Conservation (phyloP, 768 basidiomycete genomes). For the Phaeotremella fagi region DNA sequence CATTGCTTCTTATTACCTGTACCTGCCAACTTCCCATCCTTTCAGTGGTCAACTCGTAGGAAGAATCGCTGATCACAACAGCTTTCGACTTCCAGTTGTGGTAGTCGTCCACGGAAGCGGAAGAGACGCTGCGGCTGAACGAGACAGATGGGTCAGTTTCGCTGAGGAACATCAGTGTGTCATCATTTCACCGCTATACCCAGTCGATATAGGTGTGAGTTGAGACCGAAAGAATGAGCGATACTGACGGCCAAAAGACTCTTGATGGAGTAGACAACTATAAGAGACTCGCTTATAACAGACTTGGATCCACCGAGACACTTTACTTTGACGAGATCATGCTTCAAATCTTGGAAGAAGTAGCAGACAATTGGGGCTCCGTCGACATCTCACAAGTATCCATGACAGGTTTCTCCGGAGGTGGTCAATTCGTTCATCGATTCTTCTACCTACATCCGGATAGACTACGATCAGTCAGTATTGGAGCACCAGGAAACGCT, state of each 20-base stretch:
- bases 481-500: slow-evolving; percentile 6
- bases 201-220: slow-evolving; percentile 3
- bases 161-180: neutral
- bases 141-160: neutral
- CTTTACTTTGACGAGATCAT: slow-evolving; percentile 2
- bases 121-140: neutral
- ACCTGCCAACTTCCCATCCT: neutral
- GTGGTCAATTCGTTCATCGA: slow-evolving; percentile 6
- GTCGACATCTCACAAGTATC: neutral
- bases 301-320: neutral
- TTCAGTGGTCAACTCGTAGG: neutral
- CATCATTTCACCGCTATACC: slow-evolving; percentile 1
- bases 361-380: slow-evolving; percentile 1
- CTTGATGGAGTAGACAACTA: slow-evolving; percentile 8
- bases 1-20: slow-evolving; percentile 1
- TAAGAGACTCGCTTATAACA: slow-evolving; percentile 1
- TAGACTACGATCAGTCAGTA: neutral
- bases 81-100: neutral
- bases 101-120: slow-evolving; percentile 7
- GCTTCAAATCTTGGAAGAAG: neutral
- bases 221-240: neutral
- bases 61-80: neutral
- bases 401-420: slow-evolving; percentile 5
- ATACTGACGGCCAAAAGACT: neutral
- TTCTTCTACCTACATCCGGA: slow-evolving; percentile 9